Evolutionary conservation across 768 basidiomycete genomes (phyloP).

Genomic region (Grammothele lineata): DNA sequence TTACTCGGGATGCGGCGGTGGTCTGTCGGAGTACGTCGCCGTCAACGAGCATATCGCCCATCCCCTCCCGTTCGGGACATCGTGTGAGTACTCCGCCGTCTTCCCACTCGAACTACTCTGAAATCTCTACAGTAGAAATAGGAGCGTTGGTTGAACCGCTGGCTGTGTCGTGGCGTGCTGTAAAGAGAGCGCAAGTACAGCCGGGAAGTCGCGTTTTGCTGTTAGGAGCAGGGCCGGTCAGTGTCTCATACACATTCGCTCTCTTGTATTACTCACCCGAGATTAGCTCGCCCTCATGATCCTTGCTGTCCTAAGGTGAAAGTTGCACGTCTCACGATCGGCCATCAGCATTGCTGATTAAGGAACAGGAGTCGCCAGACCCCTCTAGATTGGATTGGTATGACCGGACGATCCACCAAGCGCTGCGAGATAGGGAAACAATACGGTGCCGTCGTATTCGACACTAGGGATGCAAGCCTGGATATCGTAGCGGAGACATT

Average conservation of each 20-base stretch:
- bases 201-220: constrained; percentile 36
- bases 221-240: constrained; percentile 40
- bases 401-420: constrained; percentile 36
- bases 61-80: constrained; percentile 32
- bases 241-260: too few species aligned
- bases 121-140: constrained; percentile 33
- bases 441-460: constrained; percentile 35
- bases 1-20: too few species aligned
- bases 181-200: constrained; percentile 36
- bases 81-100: constrained; percentile 28
- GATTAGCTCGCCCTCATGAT: constrained; percentile 14
- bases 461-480: constrained; percentile 23
- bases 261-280: too few species aligned
- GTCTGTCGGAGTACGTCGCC: constrained; percentile 38
- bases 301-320: constrained; percentile 5
- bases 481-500: constrained; percentile 25
- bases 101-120: neutral
- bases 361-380: too few species aligned
- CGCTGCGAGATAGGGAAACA: constrained; percentile 34
- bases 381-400: constrained; percentile 28
- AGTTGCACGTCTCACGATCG: too few species aligned
- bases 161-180: constrained; percentile 41
- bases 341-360: too few species aligned
- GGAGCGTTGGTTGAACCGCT: constrained; percentile 44
- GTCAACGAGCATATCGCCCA: constrained; percentile 33